Evolutionary conservation across 108 stramenopile species (phyloP).

Genomic region (Chaetoceros tenuissimus): DNA sequence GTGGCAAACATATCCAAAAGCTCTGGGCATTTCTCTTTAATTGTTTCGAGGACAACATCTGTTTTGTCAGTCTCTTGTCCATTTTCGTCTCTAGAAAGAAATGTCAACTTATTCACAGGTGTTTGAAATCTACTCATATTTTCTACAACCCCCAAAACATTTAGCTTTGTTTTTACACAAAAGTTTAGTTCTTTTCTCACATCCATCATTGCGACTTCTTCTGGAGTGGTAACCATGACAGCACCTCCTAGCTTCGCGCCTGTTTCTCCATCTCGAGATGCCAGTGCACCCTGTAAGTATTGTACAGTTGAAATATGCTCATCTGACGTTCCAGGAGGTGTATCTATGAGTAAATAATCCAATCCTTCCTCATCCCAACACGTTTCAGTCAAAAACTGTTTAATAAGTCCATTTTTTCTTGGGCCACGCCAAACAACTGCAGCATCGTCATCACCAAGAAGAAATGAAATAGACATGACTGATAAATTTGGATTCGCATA

Average conservation of each 20-base stretch:
- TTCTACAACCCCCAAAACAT: conserved; percentile 94
- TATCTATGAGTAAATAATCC: conserved; percentile 97
- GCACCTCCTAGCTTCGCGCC: conserved; percentile 51
- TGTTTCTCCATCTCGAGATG: conserved; percentile 6
- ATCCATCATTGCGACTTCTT: conserved; percentile 96
- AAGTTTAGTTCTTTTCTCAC: conserved; percentile 99
- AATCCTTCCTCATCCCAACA: conserved; percentile 83
- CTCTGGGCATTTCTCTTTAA: conserved; percentile 71
- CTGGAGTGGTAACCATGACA: conserved; percentile 96
- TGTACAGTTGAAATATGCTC: conserved; percentile 99
- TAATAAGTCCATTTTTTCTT: conserved; percentile 97
- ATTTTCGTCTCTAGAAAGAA: conserved; percentile 21
- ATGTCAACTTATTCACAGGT: conserved; percentile 48
- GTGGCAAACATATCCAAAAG: conserved; percentile 49
- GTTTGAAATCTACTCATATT: conserved; percentile 90
- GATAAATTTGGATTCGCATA: conserved; percentile 87
- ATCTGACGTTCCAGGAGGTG: conserved; percentile 98
- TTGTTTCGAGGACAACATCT: conserved; percentile 32
- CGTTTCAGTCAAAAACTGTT: conserved; percentile 95
- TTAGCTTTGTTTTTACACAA: conserved; percentile 91
- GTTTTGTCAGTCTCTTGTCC: conserved; percentile 39
- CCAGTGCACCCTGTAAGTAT: conserved; percentile 76
- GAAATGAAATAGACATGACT: conserved; percentile 96
- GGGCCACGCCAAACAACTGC: conserved; percentile 99
- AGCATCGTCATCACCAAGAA: conserved; percentile 86